Conservation (phyloP, 768 basidiomycete genomes). For the Naganishia vishniacii region DNA sequence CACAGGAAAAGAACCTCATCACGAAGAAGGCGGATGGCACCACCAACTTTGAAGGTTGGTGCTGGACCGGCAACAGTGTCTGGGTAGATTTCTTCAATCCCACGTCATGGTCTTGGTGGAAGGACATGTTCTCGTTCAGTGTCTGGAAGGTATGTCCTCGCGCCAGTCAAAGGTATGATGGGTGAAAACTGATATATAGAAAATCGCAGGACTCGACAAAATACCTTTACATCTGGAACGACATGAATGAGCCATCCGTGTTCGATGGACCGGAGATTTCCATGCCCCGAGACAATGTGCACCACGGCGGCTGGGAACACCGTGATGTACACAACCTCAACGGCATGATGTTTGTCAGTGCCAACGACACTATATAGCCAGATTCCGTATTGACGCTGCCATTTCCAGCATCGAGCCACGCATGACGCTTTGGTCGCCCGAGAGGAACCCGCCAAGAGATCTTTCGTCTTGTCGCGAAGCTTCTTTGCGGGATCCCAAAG, state of each 20-base stretch:
- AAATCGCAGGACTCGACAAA: slow-evolving; percentile 57
- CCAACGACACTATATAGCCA: background rate
- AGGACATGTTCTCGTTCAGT: slow-evolving; percentile 65
- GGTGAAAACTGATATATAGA: too few relatives aligned
- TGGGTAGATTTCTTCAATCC: slow-evolving; percentile 99
- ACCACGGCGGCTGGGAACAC: slow-evolving; percentile 95
- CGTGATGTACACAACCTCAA: slow-evolving; percentile 96
- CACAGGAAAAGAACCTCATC: slow-evolving; percentile 72
- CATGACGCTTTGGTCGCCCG: slow-evolving; percentile 71
- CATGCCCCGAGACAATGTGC: slow-evolving; percentile 68
- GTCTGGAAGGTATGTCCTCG: slow-evolving; percentile 51
- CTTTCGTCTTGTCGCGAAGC: slow-evolving; percentile 90
- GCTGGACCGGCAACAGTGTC: slow-evolving; percentile 91
- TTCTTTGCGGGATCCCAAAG: slow-evolving; percentile 95
- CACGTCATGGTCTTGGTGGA: slow-evolving; percentile 84
- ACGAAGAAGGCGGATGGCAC: slow-evolving; percentile 74
- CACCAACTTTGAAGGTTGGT: slow-evolving; percentile 85
- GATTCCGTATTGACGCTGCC: background rate
- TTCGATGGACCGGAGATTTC: slow-evolving; percentile 98
- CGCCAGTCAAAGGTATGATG: too few relatives aligned
- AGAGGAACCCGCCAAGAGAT: slow-evolving; percentile 68
- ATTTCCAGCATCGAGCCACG: slow-evolving; percentile 71
- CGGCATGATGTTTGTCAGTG: slow-evolving; percentile 70
- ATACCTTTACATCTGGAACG: slow-evolving; percentile 91
- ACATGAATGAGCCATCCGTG: slow-evolving; percentile 99